A percentile compares a stretch with the other conserved stretches of the same genome.
phyloP scores from a whole-genome alignment of 2,329 filamentous ascomycete genomes.

The Aspergillus pseudoterreus region DNA sequence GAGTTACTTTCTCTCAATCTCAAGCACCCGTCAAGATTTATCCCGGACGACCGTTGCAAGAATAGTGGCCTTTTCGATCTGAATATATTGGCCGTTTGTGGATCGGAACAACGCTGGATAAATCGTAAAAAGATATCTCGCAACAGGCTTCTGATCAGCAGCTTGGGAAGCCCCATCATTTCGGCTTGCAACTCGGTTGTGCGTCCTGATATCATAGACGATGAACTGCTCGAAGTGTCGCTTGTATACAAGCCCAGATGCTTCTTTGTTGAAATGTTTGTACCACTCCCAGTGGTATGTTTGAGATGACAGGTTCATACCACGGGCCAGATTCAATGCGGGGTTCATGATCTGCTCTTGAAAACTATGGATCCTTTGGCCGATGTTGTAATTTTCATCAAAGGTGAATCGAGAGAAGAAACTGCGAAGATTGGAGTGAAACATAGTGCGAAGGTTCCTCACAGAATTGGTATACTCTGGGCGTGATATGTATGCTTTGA shows the following conservation, averaged over 20 bases:
- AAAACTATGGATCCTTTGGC: background rate
- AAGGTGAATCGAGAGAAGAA: background rate
- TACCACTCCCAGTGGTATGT: background rate
- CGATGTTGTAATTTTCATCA: background rate
- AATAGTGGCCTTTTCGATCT: constrained; percentile 5
- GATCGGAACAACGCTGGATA: constrained; percentile 2
- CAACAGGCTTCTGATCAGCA: background rate
- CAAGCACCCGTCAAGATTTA: too few relatives aligned
- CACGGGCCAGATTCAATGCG: background rate
- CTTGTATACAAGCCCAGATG: background rate
- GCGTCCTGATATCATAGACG: background rate
- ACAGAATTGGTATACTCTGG: too few relatives aligned
- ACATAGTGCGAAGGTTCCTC: too few relatives aligned
- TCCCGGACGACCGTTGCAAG: background rate
- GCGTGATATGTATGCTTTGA: background rate
- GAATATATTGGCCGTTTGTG: background rate
- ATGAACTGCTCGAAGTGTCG: background rate
- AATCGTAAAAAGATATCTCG: background rate
- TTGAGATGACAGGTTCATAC: background rate
- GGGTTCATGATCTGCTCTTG: background rate
- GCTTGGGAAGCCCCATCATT: background rate
- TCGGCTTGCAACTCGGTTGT: background rate
- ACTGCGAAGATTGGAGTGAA: too few relatives aligned
- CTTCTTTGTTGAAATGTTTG: background rate
- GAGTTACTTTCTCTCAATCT: too few relatives aligned